A percentile compares a stretch with the other conserved stretches of the same genome.
These are phyloP conservation scores for Circinella umbellata DNA, from an alignment of 371 early-diverging fungal species.

Conservation along the genomic window DNA sequence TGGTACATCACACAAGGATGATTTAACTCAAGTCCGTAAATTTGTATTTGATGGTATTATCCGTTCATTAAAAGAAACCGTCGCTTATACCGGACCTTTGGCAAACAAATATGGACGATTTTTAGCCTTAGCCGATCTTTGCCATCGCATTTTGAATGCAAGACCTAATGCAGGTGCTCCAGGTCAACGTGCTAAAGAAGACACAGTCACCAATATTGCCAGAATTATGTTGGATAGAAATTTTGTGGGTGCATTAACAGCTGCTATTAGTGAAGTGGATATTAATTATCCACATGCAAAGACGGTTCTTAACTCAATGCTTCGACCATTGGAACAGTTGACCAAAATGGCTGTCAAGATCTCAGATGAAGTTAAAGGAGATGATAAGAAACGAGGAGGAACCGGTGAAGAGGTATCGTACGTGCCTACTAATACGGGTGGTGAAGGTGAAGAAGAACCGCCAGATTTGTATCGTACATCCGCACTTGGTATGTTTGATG, in stretches of 20 bases:
- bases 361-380: constrained; percentile 54
- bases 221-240: constrained; percentile 91
- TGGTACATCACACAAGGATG: constrained; percentile 34
- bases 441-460: constrained; percentile 56
- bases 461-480: constrained; percentile 90
- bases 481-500: constrained; percentile 88
- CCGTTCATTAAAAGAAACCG: constrained; percentile 66
- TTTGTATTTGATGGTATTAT: constrained; percentile 69
- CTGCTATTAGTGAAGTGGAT: constrained; percentile 85
- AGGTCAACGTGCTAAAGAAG: constrained; percentile 53
- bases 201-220: constrained; percentile 66
- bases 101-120: constrained; percentile 74
- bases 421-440: constrained; percentile 25
- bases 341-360: constrained; percentile 88
- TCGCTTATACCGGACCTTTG: constrained; percentile 54
- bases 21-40: constrained; percentile 68
- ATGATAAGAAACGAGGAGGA: constrained; percentile 34
- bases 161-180: constrained; percentile 41
- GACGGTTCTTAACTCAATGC: constrained; percentile 71
- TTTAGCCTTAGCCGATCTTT: constrained; percentile 74
- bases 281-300: constrained; percentile 86
- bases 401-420: constrained; percentile 29
- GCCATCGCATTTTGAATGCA: constrained; percentile 70
- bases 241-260: constrained; percentile 81
- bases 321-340: constrained; percentile 88